A percentile compares a stretch with the other conserved stretches of the same genome.
These are phyloP conservation scores for Coleophoma cylindrospora DNA, from an alignment of 2,329 filamentous ascomycete species.

Conservation along the genomic window DNA sequence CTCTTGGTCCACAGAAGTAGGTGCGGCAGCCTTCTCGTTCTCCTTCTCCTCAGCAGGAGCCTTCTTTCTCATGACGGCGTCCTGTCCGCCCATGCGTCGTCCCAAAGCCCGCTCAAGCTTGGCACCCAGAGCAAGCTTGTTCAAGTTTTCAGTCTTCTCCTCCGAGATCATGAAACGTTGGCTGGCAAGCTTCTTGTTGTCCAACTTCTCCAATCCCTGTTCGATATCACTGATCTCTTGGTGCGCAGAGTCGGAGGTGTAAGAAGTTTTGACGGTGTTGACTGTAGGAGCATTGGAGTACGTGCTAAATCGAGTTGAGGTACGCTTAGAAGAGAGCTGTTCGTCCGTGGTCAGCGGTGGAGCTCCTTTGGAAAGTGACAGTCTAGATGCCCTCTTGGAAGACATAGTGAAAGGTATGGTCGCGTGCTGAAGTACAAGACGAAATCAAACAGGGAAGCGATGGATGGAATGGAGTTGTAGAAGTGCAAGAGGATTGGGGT, in stretches of 20 bases:
- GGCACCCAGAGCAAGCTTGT: slow-evolving; percentile 67
- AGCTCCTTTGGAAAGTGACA: not conserved
- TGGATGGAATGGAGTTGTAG: not conserved
- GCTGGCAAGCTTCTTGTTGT: slow-evolving; percentile 61
- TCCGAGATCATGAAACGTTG: slow-evolving; percentile 62
- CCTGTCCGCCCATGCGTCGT: slow-evolving; percentile 65
- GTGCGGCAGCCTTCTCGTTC: slow-evolving; percentile 9
- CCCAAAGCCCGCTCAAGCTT: slow-evolving; percentile 67
- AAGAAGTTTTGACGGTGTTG: slow-evolving; percentile 28
- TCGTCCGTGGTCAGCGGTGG: slow-evolving; percentile 6
- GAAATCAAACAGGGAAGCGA: not conserved
- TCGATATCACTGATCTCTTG: slow-evolving; percentile 56
- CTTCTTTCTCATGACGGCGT: slow-evolving; percentile 54
- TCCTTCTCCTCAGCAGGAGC: slow-evolving; percentile 8
- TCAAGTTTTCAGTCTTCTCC: slow-evolving; percentile 64
- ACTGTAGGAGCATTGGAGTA: slow-evolving; percentile 42
- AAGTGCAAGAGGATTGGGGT: slow-evolving; percentile 1
- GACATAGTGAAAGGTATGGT: slow-evolving; percentile 7
- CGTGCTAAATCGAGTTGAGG: slow-evolving; percentile 47
- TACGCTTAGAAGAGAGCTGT: slow-evolving; percentile 38
- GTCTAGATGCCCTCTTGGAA: slow-evolving; percentile 3
- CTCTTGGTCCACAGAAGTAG: not conserved
- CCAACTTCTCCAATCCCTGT: slow-evolving; percentile 60
- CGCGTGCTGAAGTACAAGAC: slow-evolving; percentile 1
- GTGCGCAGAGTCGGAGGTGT: slow-evolving; percentile 24